A percentile compares a stretch with the other conserved stretches of the same genome.
phyloP scores from a whole-genome alignment of 805 yeast genomes.

The Candida jianshihensis region DNA sequence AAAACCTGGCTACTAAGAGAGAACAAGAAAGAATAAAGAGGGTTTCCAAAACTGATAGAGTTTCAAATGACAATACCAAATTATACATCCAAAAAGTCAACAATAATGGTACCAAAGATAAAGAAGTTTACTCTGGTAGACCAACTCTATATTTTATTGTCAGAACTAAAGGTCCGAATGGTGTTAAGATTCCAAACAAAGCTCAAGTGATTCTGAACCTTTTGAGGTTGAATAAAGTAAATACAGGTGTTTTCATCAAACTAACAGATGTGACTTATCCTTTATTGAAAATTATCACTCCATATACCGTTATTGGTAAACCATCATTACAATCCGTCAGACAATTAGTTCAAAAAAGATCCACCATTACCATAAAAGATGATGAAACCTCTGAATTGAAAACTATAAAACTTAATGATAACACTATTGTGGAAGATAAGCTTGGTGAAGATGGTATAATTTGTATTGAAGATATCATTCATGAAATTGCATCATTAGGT shows the following conservation, averaged over 20 bases:
- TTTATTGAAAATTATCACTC: slow-evolving; percentile 59
- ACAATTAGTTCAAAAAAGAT: slow-evolving; percentile 71
- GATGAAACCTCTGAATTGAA: slow-evolving; percentile 26
- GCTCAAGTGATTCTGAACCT: slow-evolving; percentile 52
- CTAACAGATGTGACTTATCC: slow-evolving; percentile 53
- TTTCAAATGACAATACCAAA: slow-evolving; percentile 10
- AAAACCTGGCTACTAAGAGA: slow-evolving; percentile 55
- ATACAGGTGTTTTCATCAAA: slow-evolving; percentile 70
- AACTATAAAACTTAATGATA: slow-evolving; percentile 57
- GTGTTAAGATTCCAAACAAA: slow-evolving; percentile 59
- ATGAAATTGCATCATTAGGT: slow-evolving; percentile 58
- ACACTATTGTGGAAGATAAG: slow-evolving; percentile 66
- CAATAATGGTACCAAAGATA: slow-evolving; percentile 25
- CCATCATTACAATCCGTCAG: slow-evolving; percentile 73
- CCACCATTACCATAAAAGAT: slow-evolving; percentile 38
- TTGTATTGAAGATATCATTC: slow-evolving; percentile 76
- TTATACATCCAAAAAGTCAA: slow-evolving; percentile 28
- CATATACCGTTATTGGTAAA: slow-evolving; percentile 65
- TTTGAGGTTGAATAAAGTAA: slow-evolving; percentile 50
- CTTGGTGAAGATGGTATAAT: slow-evolving; percentile 64
- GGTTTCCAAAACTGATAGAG: slow-evolving; percentile 45
- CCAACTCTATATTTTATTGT: slow-evolving; percentile 57
- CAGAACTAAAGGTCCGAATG: slow-evolving; percentile 59
- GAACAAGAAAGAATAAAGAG: slow-evolving; percentile 64
- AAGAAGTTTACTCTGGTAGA: slow-evolving; percentile 32